These are phyloP conservation scores for Hericium rajendrae DNA, from an alignment of 768 basidiomycete genomes.

Conservation along the genomic window DNA sequence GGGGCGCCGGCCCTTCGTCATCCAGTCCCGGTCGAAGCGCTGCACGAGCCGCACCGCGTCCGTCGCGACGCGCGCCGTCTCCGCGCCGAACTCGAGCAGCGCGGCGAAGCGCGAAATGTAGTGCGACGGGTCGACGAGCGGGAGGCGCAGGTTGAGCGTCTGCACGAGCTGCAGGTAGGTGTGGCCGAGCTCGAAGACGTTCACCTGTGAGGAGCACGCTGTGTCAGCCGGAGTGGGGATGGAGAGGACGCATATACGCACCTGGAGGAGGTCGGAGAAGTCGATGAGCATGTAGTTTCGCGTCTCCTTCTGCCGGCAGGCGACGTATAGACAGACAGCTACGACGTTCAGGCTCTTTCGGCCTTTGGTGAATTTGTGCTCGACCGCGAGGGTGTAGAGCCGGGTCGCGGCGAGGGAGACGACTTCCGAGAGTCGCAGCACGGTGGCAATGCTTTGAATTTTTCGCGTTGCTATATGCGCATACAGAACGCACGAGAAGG, in stretches of 20 bases:
- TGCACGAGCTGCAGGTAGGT: conserved; percentile 93
- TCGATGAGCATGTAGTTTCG: conserved; percentile 96
- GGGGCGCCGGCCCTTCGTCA: conserved; percentile 88
- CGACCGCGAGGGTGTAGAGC: conserved; percentile 87
- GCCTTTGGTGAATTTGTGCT: conserved; percentile 90
- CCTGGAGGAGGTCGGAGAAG: conserved; percentile 93
- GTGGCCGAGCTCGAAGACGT: conserved; percentile 94
- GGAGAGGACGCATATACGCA: conserved; percentile 19
- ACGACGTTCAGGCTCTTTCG: conserved; percentile 88
- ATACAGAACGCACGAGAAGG: not conserved
- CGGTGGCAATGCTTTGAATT: conserved; percentile 75
- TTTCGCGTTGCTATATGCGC: conserved; percentile 58
- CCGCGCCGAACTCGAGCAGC: conserved; percentile 92
- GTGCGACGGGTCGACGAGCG: conserved; percentile 90
- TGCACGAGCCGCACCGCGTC: conserved; percentile 92
- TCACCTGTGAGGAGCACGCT: conserved; percentile 49
- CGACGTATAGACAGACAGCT: conserved; percentile 91
- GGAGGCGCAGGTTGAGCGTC: conserved; percentile 74
- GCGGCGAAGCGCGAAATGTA: conserved; percentile 94
- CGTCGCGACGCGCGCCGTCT: conserved; percentile 82
- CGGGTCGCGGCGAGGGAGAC: conserved; percentile 76
- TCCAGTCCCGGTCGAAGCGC: conserved; percentile 95
- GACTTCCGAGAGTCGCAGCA: conserved; percentile 68
- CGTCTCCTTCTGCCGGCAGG: conserved; percentile 86
- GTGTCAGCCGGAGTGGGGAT: not conserved